Base-by-base conservation (phyloP, 2,329 filamentous ascomycete species). In the Phialophora tarda region DNA sequence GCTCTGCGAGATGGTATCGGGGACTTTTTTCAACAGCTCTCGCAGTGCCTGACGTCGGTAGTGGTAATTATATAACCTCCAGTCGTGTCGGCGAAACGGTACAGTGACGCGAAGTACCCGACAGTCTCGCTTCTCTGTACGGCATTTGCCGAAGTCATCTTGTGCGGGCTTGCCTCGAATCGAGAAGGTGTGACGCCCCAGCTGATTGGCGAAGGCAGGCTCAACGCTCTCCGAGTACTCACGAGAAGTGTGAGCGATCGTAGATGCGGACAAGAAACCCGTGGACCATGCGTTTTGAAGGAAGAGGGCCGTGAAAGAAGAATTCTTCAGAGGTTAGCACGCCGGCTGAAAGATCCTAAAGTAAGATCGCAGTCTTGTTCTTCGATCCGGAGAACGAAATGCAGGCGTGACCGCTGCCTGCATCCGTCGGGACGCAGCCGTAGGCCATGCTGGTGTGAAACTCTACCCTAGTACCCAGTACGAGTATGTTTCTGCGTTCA, bases 101-200 rank as follows among this genome's bases (percentile, higher is more conserved):
- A 14, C 14, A 26, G 23, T 7, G 48, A 51, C 21, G 23, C 48
- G 48, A 28, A 12, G 21, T 26, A 8, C 23, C 24, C 21, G 48
- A 51, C 11, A 10, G 48, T 12, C 6, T 51, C 23, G 48, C 2
- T 12, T 51, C 48, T 51, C 10, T 28, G 21, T 7, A 23, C 21
- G 21, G 48, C 48, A 51, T 51, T 51, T 23, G 47, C 47, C 48
- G 59, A 44, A 30, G 59, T 30, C 48, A 41, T 53, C 4, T 17
- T 38, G 47, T 5, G n/a, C 30, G 59, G 47, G n/a, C 28, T 38
- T 41, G n/a, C 3, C 51, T 62, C 60, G 23, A 62, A 62, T 62
- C 23, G 50, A 62, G 60, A 56, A 62, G 60, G 26, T 62, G 60
- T 48, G 60, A 41, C 50, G 30, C 50, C 32, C 32, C 23, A 32